A percentile compares a stretch with the other conserved stretches of the same genome.
Evolutionary conservation across 2,329 filamentous ascomycete genomes (phyloP).

Genomic region (Diaporthe batatas): DNA sequence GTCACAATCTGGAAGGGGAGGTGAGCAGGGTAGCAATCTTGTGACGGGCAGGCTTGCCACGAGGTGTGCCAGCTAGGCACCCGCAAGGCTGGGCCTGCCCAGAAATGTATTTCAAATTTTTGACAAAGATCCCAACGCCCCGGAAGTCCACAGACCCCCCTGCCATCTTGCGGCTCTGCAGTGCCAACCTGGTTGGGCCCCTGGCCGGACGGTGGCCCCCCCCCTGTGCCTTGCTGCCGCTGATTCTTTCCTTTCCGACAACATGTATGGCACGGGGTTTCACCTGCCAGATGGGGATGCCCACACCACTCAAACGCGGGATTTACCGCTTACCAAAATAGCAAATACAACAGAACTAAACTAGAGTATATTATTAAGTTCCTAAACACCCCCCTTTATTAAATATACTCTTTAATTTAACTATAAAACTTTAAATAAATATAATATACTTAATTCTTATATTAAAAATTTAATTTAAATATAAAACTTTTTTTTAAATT

Average conservation of each 20-base stretch:
- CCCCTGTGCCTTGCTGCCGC: neutral
- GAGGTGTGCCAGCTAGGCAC: constrained; percentile 15
- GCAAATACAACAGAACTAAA: neutral
- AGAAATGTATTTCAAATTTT: constrained; percentile 17
- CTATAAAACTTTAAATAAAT: too few relatives aligned
- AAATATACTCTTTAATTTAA: too few relatives aligned
- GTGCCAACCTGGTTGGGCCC: neutral
- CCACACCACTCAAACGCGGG: neutral
- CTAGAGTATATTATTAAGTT: too few relatives aligned
- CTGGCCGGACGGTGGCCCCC: neutral
- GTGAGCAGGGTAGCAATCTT: neutral
- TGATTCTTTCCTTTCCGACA: neutral
- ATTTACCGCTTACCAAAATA: neutral
- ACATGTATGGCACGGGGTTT: neutral
- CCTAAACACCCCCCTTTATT: too few relatives aligned
- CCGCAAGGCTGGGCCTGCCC: constrained; percentile 28
- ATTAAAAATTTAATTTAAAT: too few relatives aligned
- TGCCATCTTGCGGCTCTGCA: neutral
- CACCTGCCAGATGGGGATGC: neutral
- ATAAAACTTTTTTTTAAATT: too few relatives aligned
- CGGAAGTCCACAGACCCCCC: neutral
- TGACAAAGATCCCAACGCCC: neutral
- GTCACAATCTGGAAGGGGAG: constrained; percentile 7
- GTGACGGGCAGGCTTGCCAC: constrained; percentile 28
- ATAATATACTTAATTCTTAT: too few relatives aligned